Percentiles rank a stretch among this genome's conserved stretches.
phyloP scores from a whole-genome alignment of 192 early-diverging fungal genomes.

The Jimgerdemannia lactiflua region DNA sequence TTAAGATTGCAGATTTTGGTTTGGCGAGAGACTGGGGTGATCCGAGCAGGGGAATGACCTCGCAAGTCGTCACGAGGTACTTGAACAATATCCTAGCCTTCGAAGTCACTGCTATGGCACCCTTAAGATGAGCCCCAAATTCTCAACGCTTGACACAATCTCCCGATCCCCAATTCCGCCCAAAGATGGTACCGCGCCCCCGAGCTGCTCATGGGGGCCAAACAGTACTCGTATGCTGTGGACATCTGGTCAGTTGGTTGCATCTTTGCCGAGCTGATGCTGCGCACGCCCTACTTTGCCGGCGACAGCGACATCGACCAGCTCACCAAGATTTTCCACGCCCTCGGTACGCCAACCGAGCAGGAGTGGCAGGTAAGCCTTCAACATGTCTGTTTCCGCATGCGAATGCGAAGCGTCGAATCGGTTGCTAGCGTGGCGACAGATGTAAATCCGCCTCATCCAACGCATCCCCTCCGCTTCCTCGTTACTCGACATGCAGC shows the following conservation, averaged over 20 bases:
- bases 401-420: not conserved
- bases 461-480: not conserved
- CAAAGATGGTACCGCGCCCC: conserved; percentile 95
- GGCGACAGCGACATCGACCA: conserved; percentile 80
- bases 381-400: not conserved
- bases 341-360: conserved; percentile 78
- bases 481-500: conserved; percentile 30
- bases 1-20: conserved; percentile 99
- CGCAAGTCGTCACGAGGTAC: conserved; percentile 88
- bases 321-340: conserved; percentile 72
- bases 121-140: too few relatives aligned
- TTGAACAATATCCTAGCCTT: not conserved
- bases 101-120: not conserved
- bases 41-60: conserved; percentile 77
- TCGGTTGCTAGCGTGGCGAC: not conserved
- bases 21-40: conserved; percentile 95
- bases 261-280: conserved; percentile 97
- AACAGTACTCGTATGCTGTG: conserved; percentile 81
- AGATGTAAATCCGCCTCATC: not conserved
- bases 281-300: conserved; percentile 88
- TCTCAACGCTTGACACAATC: too few relatives aligned
- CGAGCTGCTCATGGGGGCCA: conserved; percentile 89
- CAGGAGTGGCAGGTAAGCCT: conserved; percentile 70
- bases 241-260: conserved; percentile 99
- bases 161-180: not conserved